A percentile compares a stretch with the other conserved stretches of the same genome.
phyloP scores from a whole-genome alignment of 1,284 basidiomycete genomes.

The Heimioporus punctisporus region DNA sequence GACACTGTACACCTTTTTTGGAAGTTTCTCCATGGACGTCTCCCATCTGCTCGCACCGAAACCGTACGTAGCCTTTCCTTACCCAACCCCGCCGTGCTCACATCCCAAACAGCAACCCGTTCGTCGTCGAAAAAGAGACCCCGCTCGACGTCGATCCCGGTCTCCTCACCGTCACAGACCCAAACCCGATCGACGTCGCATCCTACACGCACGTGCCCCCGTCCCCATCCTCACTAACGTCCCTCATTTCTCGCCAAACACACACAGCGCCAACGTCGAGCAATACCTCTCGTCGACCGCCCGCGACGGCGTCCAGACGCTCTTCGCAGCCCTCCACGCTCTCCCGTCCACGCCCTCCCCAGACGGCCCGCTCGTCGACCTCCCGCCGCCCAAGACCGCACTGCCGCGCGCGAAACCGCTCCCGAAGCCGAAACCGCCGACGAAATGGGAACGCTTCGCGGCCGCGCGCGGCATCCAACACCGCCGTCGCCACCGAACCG shows the following conservation, averaged over 20 bases:
- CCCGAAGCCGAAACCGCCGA: slow-evolving; percentile 90
- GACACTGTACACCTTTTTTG: too few relatives aligned
- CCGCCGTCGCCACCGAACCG: slow-evolving; percentile 72
- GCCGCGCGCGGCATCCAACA: slow-evolving; percentile 94
- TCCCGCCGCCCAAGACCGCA: slow-evolving; percentile 76
- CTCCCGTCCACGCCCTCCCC: too few relatives aligned
- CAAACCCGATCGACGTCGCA: slow-evolving; percentile 82
- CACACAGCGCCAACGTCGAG: slow-evolving; percentile 72
- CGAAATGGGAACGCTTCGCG: slow-evolving; percentile 98
- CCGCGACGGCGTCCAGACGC: slow-evolving; percentile 85
- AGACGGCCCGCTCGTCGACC: neutral
- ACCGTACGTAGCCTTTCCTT: neutral
- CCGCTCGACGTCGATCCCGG: slow-evolving; percentile 86
- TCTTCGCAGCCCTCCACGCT: slow-evolving; percentile 32
- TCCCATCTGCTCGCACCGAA: neutral
- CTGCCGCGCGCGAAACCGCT: slow-evolving; percentile 93
- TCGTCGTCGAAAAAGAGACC: slow-evolving; percentile 78
- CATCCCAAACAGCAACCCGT: slow-evolving; percentile 45
- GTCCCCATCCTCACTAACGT: neutral
- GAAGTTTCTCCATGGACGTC: too few relatives aligned
- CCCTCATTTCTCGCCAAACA: neutral
- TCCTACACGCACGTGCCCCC: slow-evolving; percentile 65
- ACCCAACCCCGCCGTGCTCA: neutral
- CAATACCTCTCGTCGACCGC: slow-evolving; percentile 81
- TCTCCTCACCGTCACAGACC: slow-evolving; percentile 86